Percentiles rank a stretch among this genome's conserved stretches.
Conservation (phyloP, 768 basidiomycete genomes). For the Astraeus odoratus region DNA sequence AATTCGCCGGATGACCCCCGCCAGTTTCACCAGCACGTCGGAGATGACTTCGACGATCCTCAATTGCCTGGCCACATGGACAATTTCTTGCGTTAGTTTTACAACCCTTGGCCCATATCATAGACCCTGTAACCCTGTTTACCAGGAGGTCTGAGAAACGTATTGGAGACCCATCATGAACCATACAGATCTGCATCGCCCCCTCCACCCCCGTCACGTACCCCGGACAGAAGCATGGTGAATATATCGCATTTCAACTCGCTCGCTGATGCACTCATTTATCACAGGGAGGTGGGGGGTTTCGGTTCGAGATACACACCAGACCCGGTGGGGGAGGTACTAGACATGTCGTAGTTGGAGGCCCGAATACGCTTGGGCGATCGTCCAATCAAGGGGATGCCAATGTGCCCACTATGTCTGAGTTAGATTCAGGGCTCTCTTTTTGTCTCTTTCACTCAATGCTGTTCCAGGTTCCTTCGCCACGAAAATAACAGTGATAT, state of each 20-base stretch:
- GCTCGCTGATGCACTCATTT: not conserved
- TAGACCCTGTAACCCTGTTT: not conserved
- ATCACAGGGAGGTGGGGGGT: constrained; percentile 15
- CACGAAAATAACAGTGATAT: constrained; percentile 34
- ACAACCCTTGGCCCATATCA: not conserved
- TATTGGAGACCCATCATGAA: not conserved
- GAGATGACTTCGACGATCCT: constrained; percentile 19
- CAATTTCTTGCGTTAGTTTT: constrained; percentile 41
- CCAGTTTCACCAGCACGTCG: constrained; percentile 40
- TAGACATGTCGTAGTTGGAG: constrained; percentile 33
- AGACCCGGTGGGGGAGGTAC: constrained; percentile 21
- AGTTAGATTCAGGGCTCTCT: constrained; percentile 33
- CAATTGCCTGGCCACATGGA: constrained; percentile 37
- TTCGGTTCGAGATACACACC: constrained; percentile 32
- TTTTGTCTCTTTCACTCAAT: not conserved
- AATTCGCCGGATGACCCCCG: constrained; percentile 72
- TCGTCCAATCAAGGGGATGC: constrained; percentile 22
- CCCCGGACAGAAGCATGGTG: constrained; percentile 14
- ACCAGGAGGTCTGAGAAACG: constrained; percentile 7
- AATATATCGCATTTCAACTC: not conserved
- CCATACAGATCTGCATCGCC: constrained; percentile 7
- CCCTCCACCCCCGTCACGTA: constrained; percentile 12
- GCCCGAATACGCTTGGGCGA: constrained; percentile 21
- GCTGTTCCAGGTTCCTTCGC: constrained; percentile 29
- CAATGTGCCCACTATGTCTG: constrained; percentile 39